These are phyloP conservation scores for Ogataea trehalophila DNA, from an alignment of 805 yeast species.

Conservation along the genomic window DNA sequence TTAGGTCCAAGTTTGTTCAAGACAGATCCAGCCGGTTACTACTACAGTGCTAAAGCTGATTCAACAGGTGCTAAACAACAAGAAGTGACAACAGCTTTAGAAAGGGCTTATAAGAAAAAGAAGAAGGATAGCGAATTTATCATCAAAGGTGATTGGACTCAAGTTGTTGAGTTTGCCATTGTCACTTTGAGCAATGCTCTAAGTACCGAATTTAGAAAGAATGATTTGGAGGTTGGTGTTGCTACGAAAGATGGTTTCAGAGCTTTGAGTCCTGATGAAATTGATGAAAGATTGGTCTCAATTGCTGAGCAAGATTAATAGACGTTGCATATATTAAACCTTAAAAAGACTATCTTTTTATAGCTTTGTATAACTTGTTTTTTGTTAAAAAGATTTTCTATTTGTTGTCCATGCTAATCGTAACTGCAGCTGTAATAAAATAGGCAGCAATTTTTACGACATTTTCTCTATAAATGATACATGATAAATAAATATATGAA, in stretches of 20 bases:
- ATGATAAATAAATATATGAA: no score
- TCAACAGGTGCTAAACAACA: conserved; percentile 98
- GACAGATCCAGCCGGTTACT: conserved; percentile 98
- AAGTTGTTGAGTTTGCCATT: conserved; percentile 85
- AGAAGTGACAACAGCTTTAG: conserved; percentile 85
- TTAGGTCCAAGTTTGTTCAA: conserved; percentile 85
- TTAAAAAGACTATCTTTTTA: no score
- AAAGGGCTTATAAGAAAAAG: conserved; percentile 78
- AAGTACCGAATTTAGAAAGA: conserved; percentile 90
- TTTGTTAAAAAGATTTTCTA: no score
- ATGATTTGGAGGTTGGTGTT: conserved; percentile 90
- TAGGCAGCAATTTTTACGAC: neutral
- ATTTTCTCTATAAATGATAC: neutral
- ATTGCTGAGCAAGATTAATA: conserved; percentile 91
- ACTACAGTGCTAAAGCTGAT: conserved; percentile 82
- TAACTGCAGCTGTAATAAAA: neutral
- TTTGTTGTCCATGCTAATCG: no score
- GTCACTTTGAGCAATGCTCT: conserved; percentile 79
- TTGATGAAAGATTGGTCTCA: conserved; percentile 88
- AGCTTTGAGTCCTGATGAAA: conserved; percentile 74
- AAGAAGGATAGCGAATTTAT: conserved; percentile 38
- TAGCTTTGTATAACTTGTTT: no score
- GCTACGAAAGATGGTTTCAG: conserved; percentile 71
- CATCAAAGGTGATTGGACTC: conserved; percentile 80
- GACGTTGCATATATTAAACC: neutral